Conservation (phyloP, 106 monocot genomes). For the Ottelia alismoides region DNA sequence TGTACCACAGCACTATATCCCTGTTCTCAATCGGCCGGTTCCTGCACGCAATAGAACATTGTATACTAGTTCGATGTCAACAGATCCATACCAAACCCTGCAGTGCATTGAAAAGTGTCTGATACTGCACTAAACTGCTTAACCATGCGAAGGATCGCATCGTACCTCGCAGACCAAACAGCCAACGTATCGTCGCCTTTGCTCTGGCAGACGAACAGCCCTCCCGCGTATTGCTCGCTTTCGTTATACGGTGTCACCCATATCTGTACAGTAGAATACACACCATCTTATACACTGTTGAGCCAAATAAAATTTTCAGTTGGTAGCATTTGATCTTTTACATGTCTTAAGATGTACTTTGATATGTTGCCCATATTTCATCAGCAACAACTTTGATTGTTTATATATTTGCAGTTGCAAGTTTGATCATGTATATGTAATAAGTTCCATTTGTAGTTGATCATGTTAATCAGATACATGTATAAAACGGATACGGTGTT, state of each 20-base stretch:
- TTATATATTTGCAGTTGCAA: background rate
- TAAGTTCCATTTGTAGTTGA: no score
- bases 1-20: conserved; percentile 72
- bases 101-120: background rate
- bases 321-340: no score
- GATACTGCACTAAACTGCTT: background rate
- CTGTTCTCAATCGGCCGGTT: conserved; percentile 54
- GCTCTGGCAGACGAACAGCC: conserved; percentile 64
- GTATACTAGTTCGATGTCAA: background rate
- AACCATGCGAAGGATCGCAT: no score
- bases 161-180: conserved; percentile 63
- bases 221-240: conserved; percentile 78
- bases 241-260: conserved; percentile 79
- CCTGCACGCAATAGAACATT: conserved; percentile 16
- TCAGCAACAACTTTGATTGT: no score
- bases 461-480: no score
- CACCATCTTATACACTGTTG: background rate
- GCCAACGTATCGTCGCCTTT: conserved; percentile 71
- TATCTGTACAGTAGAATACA: conserved; percentile 21
- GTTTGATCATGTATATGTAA: no score
- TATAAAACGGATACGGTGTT: no score
- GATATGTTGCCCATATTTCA: no score
- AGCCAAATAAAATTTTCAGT: background rate
- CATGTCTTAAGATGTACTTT: no score
- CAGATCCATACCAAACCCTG: background rate